These are phyloP conservation scores for Aspergillus ruber DNA, from an alignment of 2,329 filamentous ascomycete genomes.

Conservation along the genomic window DNA sequence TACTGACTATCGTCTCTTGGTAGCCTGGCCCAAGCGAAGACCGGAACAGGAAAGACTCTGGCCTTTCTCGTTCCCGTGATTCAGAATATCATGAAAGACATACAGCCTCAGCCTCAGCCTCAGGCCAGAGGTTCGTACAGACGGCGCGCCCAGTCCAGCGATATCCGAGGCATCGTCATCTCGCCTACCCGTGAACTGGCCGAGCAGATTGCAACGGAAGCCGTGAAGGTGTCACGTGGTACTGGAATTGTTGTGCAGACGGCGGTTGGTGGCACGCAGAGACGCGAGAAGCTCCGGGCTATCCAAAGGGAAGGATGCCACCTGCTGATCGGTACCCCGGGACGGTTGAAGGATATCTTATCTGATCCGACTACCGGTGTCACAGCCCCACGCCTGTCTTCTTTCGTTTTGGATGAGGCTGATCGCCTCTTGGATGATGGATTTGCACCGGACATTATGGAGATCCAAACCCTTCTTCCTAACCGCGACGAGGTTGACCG, in stretches of 20 bases:
- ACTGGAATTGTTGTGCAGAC: constrained; percentile 66
- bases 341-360: constrained; percentile 76
- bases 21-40: constrained; percentile 88
- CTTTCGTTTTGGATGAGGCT: constrained; percentile 60
- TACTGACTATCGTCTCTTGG: constrained; percentile 10
- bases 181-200: constrained; percentile 59
- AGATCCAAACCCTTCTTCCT: constrained; percentile 60
- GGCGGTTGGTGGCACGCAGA: constrained; percentile 89
- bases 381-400: constrained; percentile 54
- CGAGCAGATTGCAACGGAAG: constrained; percentile 64
- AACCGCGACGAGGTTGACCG: constrained; percentile 57
- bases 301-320: constrained; percentile 76
- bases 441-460: constrained; percentile 59
- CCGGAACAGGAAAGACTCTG: constrained; percentile 92
- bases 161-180: constrained; percentile 56
- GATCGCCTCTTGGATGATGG: constrained; percentile 61
- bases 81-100: constrained; percentile 67
- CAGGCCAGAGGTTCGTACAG: constrained; percentile 3
- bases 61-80: constrained; percentile 84
- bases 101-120: constrained; percentile 19
- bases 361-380: constrained; percentile 59
- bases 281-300: constrained; percentile 58
- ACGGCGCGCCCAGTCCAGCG: constrained; percentile 27
- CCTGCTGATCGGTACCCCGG: constrained; percentile 83
- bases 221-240: constrained; percentile 56